Evolutionary conservation across 805 yeast species (phyloP).

Genomic region (Peterozyma toletana): DNA sequence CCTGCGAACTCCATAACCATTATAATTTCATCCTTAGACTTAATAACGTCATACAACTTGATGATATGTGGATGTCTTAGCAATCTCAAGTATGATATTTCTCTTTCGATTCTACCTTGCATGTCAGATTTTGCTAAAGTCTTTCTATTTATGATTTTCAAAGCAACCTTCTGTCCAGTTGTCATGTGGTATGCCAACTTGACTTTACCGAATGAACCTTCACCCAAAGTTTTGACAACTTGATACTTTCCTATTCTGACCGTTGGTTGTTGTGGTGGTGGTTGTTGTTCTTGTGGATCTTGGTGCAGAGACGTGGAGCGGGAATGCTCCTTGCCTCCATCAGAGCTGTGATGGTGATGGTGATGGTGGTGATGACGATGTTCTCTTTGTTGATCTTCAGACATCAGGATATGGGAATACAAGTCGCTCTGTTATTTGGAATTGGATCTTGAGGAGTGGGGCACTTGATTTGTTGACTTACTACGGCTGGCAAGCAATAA

Average conservation of each 20-base stretch:
- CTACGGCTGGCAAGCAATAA: no score
- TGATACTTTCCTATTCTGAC: slow-evolving; percentile 83
- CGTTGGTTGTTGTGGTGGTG: slow-evolving; percentile 9
- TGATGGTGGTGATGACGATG: slow-evolving; percentile 16
- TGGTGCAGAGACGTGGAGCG: no score
- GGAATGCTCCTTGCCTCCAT: neutral
- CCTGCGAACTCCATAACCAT: slow-evolving; percentile 98
- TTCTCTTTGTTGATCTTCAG: no score
- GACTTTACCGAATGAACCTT: slow-evolving; percentile 95
- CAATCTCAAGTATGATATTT: slow-evolving; percentile 80
- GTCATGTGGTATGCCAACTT: slow-evolving; percentile 84
- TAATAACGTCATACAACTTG: slow-evolving; percentile 90
- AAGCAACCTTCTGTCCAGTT: slow-evolving; percentile 88
- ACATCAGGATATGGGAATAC: no score
- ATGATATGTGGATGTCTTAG: slow-evolving; percentile 95
- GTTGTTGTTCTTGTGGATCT: slow-evolving; percentile 8
- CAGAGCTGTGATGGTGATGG: slow-evolving; percentile 9
- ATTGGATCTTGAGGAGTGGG: no score
- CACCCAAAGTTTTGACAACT: slow-evolving; percentile 87
- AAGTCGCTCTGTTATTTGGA: no score
- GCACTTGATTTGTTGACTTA: no score
- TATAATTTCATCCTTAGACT: slow-evolving; percentile 89
- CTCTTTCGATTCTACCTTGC: slow-evolving; percentile 96
- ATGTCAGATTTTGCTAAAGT: slow-evolving; percentile 90
- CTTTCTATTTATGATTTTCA: slow-evolving; percentile 87